Percentiles rank a stretch among this genome's conserved stretches.
These are phyloP conservation scores for Mycosphaerelloides madeirae DNA, from an alignment of 2,329 filamentous ascomycete genomes.

Conservation along the genomic window DNA sequence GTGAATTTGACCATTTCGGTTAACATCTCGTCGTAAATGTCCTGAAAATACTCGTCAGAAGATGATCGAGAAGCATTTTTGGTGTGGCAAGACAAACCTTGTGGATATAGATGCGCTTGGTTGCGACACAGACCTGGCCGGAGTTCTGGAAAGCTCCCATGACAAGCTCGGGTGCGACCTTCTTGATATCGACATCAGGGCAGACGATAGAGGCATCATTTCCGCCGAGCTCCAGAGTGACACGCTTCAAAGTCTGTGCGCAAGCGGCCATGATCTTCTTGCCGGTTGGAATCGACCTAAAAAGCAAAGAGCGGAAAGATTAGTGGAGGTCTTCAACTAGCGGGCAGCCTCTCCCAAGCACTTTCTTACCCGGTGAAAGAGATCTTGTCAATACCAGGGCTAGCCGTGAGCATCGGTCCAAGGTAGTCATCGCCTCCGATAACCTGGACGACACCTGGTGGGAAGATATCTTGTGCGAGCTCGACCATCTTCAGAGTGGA, in stretches of 20 bases:
- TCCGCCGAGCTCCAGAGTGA: slow-evolving; percentile 58
- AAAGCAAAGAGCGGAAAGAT: no score
- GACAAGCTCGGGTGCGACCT: slow-evolving; percentile 47
- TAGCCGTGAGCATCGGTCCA: slow-evolving; percentile 55
- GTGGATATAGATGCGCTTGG: slow-evolving; percentile 56
- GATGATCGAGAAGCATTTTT: no score
- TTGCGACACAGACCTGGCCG: slow-evolving; percentile 53
- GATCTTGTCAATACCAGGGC: slow-evolving; percentile 59
- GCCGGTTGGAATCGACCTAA: slow-evolving; percentile 54
- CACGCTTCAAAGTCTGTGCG: slow-evolving; percentile 55
- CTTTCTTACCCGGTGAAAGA: slow-evolving; percentile 64
- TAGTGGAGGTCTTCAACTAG: no score
- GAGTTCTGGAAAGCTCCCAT: slow-evolving; percentile 54
- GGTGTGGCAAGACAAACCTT: slow-evolving; percentile 26
- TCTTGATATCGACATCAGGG: slow-evolving; percentile 53
- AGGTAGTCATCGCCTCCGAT: slow-evolving; percentile 58
- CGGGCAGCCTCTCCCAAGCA: no score
- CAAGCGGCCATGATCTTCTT: slow-evolving; percentile 58
- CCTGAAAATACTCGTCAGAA: slow-evolving; percentile 5
- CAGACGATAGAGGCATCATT: slow-evolving; percentile 59
- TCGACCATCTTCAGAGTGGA: slow-evolving; percentile 57
- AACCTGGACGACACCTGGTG: slow-evolving; percentile 58
- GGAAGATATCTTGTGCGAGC: slow-evolving; percentile 54
- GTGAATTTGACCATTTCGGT: slow-evolving; percentile 44
- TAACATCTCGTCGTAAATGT: slow-evolving; percentile 48